A percentile compares a stretch with the other conserved stretches of the same genome.
Evolutionary conservation across 768 basidiomycete genomes (phyloP).

Genomic region (Lyophyllum atratum): DNA sequence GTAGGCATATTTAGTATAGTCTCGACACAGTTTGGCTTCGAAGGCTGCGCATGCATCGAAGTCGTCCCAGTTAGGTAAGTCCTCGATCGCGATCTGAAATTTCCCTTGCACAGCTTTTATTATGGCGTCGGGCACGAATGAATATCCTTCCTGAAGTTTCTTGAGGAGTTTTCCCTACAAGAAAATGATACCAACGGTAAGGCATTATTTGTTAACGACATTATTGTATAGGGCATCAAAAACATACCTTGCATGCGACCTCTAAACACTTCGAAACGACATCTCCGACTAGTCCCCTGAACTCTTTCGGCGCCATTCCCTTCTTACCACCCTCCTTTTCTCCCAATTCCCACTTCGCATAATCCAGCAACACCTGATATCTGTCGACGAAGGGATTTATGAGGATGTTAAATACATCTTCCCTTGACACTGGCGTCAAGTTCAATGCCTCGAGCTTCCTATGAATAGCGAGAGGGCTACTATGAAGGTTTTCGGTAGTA

Average conservation of each 20-base stretch:
- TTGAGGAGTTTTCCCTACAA: conserved; percentile 66
- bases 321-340: conserved; percentile 36
- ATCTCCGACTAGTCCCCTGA: conserved; percentile 54
- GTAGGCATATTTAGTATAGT: conserved; percentile 39
- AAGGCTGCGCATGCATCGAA: conserved; percentile 44
- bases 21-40: conserved; percentile 55
- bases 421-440: conserved; percentile 54
- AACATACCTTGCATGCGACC: conserved; percentile 57
- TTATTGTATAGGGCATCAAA: background rate
- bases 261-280: conserved; percentile 61
- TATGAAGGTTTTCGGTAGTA: conserved; percentile 33
- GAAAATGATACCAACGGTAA: background rate
- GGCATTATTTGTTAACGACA: background rate
- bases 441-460: conserved; percentile 56
- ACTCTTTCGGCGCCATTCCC: conserved; percentile 42
- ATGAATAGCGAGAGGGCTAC: conserved; percentile 36
- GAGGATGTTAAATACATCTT: conserved; percentile 64
- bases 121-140: conserved; percentile 43
- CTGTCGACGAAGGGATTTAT: conserved; percentile 72
- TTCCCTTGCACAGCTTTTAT: conserved; percentile 46
- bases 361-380: conserved; percentile 51
- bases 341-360: conserved; percentile 38
- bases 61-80: conserved; percentile 58
- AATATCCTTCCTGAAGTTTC: conserved; percentile 51
- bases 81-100: conserved; percentile 53